Evolutionary conservation across 2,329 filamentous ascomycete species (phyloP), one percentile per base, ranked within the genome.

Genomic region (Sporothrix schenckii): DNA sequence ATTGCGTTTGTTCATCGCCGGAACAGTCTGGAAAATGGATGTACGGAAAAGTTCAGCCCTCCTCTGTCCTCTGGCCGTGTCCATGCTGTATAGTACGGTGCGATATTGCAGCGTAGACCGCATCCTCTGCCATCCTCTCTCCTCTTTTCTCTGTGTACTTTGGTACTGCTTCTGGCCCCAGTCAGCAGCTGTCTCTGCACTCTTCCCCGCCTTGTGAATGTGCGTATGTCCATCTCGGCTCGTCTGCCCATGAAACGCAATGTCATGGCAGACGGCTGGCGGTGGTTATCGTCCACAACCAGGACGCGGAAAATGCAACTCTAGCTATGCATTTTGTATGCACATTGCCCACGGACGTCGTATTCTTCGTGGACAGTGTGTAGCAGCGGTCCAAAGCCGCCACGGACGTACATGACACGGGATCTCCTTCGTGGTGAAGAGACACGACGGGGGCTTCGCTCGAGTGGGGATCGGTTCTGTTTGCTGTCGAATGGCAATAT

Each of bases 171-270:
- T 52, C 61, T 66, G n/a, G 44, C 19, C 61, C 19, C 44, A 21
- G 27, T 14, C 21, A n/a, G 10, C 61, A 66, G 19, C 61, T 14
- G 60, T 21, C 27, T 66, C 7, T 66, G 58, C 41, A 7, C 53
- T 56, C 53, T 56, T 30, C 13, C 24, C 53, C 34, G 56, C 56
- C 56, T 21, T 60, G n/a, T 27, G 16, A 21, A n/a, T 34, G 34
- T 44, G 11, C 10, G 16, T n/a, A 11, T 63, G 47, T 41, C 60
- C 60, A 21, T 63, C 13, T 24, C 39, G 41, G 10, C n/a, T 24
- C 24, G 13, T 16, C 27, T 24, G 16, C n/a, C 27, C 47, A 66
- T 66, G 44, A 39, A 66, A 24, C 61, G 61, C 52, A 52, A 52
- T 66, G 27, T 53, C 27, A 66, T 27, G 27, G 63, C 27, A 52